Evolutionary conservation across 768 basidiomycete genomes (phyloP).

Genomic region (Calocybe cyanea): DNA sequence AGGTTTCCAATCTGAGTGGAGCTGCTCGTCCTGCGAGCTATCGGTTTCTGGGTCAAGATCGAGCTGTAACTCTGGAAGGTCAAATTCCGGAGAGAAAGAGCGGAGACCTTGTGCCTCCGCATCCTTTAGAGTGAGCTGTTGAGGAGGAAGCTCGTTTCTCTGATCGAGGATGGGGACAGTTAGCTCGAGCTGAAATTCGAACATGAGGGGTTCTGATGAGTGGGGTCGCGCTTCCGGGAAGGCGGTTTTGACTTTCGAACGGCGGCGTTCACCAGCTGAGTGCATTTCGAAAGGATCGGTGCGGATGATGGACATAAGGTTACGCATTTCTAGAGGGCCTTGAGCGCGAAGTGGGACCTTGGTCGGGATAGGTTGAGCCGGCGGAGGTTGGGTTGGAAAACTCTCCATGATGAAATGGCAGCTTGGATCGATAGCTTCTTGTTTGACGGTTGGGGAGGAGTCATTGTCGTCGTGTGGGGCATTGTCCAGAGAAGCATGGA

Average conservation of each 20-base stretch:
- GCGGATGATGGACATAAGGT: conserved; percentile 76
- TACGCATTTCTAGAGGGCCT: conserved; percentile 64
- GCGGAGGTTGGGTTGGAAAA: conserved; percentile 21
- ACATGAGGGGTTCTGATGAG: conserved; percentile 54
- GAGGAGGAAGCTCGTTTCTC: conserved; percentile 13
- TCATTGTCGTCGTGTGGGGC: too few species aligned
- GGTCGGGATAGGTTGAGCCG: conserved; percentile 42
- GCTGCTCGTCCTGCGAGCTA: neutral
- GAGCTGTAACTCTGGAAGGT: conserved; percentile 20
- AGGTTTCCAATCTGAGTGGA: conserved; percentile 17
- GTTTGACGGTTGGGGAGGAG: conserved; percentile 27
- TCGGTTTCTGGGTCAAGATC: neutral
- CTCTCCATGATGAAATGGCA: conserved; percentile 43
- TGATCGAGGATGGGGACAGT: conserved; percentile 18
- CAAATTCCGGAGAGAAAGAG: conserved; percentile 37
- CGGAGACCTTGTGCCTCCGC: conserved; percentile 18
- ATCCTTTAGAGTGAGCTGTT: neutral
- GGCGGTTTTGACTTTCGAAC: conserved; percentile 37
- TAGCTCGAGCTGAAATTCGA: conserved; percentile 62
- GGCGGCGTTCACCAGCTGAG: conserved; percentile 36
- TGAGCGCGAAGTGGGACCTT: conserved; percentile 75
- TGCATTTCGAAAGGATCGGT: conserved; percentile 75
- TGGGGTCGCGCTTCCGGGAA: conserved; percentile 43
- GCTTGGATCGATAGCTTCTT: conserved; percentile 36
- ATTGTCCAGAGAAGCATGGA: neutral